These are phyloP conservation scores for Chiua virens DNA, from an alignment of 768 basidiomycete genomes.

Conservation along the genomic window DNA sequence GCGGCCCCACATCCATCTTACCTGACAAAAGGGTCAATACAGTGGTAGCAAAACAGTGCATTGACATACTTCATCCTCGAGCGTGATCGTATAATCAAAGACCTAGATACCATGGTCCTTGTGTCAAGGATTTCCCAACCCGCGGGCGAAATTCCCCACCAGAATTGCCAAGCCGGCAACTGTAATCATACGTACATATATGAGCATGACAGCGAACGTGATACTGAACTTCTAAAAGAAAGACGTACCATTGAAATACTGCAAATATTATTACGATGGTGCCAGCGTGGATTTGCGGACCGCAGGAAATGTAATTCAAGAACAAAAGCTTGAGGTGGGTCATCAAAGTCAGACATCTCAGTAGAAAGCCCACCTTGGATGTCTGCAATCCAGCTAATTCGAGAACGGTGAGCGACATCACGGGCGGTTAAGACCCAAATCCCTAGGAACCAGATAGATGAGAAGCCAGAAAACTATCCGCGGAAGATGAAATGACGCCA, in stretches of 20 bases:
- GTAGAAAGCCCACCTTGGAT: conserved; percentile 5
- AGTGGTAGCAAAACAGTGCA: too few relatives aligned
- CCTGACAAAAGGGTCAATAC: conserved; percentile 4
- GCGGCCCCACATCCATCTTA: conserved; percentile 19
- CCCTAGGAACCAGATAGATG: too few relatives aligned
- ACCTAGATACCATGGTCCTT: not conserved
- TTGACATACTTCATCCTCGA: conserved; percentile 9
- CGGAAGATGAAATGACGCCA: too few relatives aligned
- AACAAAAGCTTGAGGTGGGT: not conserved
- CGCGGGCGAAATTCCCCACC: not conserved
- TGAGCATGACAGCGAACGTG: not conserved
- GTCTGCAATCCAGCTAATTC: conserved; percentile 13
- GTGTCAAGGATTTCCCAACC: not conserved
- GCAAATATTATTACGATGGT: too few relatives aligned
- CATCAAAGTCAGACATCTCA: too few relatives aligned
- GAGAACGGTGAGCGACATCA: not conserved
- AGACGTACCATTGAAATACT: conserved; percentile 18
- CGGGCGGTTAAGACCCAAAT: too few relatives aligned
- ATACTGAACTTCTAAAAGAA: not conserved
- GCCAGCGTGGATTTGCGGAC: not conserved
- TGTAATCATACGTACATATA: not conserved
- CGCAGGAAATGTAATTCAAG: not conserved
- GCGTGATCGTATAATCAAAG: conserved; percentile 11
- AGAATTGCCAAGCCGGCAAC: conserved; percentile 19
- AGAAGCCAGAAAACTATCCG: too few relatives aligned